phyloP scores from a whole-genome alignment of 192 early-diverging fungal genomes.

The Fimicolochytrium jonesii region DNA sequence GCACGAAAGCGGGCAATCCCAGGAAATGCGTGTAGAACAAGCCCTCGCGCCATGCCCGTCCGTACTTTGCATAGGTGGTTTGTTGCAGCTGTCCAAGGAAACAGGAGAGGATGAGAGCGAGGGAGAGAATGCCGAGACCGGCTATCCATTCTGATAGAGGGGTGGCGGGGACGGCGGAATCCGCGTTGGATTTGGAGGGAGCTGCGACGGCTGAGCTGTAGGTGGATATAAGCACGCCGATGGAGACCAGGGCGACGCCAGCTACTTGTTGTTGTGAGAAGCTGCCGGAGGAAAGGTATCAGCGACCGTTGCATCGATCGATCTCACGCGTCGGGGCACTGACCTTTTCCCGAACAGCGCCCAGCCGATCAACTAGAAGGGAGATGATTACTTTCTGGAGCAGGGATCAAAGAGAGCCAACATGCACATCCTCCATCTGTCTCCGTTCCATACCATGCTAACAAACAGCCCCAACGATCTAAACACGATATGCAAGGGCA shows the following conservation, averaged over 20 bases:
- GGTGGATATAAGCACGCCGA: constrained; percentile 72
- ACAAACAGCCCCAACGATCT: constrained; percentile 76
- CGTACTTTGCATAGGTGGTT: constrained; percentile 68
- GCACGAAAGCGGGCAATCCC: constrained; percentile 73
- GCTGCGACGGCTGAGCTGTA: constrained; percentile 27
- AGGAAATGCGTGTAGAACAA: constrained; percentile 84
- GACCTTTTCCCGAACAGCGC: constrained; percentile 59
- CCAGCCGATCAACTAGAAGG: constrained; percentile 27
- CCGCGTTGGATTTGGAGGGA: not conserved
- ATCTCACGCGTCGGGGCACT: no score
- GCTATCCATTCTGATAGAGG: constrained; percentile 47
- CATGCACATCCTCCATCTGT: no score
- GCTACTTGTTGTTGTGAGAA: constrained; percentile 42
- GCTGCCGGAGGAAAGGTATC: constrained; percentile 26
- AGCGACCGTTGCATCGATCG: no score
- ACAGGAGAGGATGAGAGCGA: constrained; percentile 74
- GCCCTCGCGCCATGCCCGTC: constrained; percentile 81
- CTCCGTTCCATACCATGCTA: constrained; percentile 69
- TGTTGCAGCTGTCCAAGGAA: constrained; percentile 83
- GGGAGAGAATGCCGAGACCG: constrained; percentile 63
- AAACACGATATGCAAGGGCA: constrained; percentile 91
- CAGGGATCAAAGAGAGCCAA: no score
- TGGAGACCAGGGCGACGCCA: constrained; percentile 71
- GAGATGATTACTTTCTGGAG: no score
- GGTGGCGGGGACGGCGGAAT: not conserved